Base-by-base conservation (phyloP, 208 protist genomes). In the Acanthamoeba castellanii region DNA sequence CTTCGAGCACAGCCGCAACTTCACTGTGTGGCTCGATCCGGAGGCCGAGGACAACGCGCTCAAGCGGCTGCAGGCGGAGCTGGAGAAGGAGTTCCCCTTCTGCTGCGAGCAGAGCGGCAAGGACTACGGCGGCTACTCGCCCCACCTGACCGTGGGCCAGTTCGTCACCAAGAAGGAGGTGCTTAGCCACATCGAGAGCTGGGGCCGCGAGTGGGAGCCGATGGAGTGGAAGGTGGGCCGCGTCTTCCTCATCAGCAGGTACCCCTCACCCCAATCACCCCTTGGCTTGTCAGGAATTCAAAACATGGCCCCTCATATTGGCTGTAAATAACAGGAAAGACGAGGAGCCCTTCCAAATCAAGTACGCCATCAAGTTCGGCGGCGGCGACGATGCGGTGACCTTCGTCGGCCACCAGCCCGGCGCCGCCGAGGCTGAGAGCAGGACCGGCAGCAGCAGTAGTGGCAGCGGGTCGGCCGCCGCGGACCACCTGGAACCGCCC, bases 1-100 rank as follows among this genome's bases (percentile, higher is more conserved):
- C 72, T 94, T 94, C 34, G 90, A 94, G 37, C 90, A 94, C 90
- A 94, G 90, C 50, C 42, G 55, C 27, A 94, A 82, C 45, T 45
- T 68, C 20, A 94, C 68, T 16, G 90, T 82, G 45, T 94, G 64
- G 68, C 52, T 82, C 18, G 45, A 78, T 11, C 90, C 90, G 13
- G 90, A 94, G 68, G 81, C 70, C 2, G 47, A 34, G 25, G 27
- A 34, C 34, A 82, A 45, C 47, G 14, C 11, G 18, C 90, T 94
- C 30, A 81, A 82, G 45, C 27, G 22, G 47, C 90, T 94, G 66
- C 90, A 94, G 34, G 70, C 68, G 3, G 70, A 94, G 72, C 61
- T 94, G 0, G 90, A 94, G 45, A 42, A 66, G 11, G 90, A 76
- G 47, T 94, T 70, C 50, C 90, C 90, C 90, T 94, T 82, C 70